These are phyloP conservation scores for Lactarius hengduanensis DNA, from an alignment of 768 basidiomycete species.

Conservation along the genomic window DNA sequence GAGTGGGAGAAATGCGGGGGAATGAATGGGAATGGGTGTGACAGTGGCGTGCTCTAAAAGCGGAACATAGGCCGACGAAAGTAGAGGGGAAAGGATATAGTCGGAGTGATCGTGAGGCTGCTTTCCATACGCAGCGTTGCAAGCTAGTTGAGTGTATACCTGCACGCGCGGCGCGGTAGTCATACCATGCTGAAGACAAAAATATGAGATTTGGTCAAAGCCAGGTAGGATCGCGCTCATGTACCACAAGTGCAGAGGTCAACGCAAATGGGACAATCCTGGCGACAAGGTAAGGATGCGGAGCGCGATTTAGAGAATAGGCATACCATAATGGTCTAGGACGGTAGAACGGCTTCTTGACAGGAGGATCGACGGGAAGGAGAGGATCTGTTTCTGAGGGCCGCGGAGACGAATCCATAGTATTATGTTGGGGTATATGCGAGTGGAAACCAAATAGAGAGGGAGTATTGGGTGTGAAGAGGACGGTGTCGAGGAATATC, in stretches of 20 bases:
- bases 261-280: conserved; percentile 77
- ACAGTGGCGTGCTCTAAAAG: background rate
- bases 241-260: conserved; percentile 62
- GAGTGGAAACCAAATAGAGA: conserved; percentile 1
- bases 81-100: conserved; percentile 10
- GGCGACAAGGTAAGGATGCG: background rate
- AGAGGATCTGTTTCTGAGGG: conserved; percentile 25
- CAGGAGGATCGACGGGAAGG: conserved; percentile 22
- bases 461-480: background rate
- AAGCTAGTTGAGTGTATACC: conserved; percentile 76
- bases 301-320: background rate
- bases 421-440: conserved; percentile 13
- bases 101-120: conserved; percentile 41
- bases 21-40: conserved; percentile 9
- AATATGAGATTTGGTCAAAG: conserved; percentile 9
- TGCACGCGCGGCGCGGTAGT: conserved; percentile 77
- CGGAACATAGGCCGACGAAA: conserved; percentile 7
- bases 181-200: conserved; percentile 61
- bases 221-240: conserved; percentile 29
- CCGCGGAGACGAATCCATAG: conserved; percentile 4
- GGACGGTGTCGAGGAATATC: background rate
- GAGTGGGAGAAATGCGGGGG: conserved; percentile 24
- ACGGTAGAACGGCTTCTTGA: conserved; percentile 50
- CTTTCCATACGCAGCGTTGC: conserved; percentile 49
- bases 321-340: conserved; percentile 48